Conservation (phyloP, 208 protist genomes). For the Cochliopodium minus region DNA sequence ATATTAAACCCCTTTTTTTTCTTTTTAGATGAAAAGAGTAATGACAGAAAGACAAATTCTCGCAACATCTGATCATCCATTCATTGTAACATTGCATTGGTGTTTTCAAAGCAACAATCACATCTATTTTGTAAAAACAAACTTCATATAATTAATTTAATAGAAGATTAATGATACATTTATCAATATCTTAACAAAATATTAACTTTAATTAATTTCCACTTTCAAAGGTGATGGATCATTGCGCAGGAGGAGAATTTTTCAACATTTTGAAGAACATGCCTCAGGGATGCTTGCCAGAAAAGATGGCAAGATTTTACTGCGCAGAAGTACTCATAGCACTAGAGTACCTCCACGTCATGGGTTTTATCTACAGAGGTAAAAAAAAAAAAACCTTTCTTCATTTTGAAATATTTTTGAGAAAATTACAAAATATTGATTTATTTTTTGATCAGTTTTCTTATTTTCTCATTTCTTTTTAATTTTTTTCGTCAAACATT, state of each 20-base stretch:
- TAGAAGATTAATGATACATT: no score
- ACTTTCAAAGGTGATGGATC: no score
- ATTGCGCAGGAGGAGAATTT: constrained; percentile 71
- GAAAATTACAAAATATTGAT: no score
- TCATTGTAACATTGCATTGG: constrained; percentile 55
- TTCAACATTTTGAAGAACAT: constrained; percentile 65
- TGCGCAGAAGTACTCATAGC: constrained; percentile 28
- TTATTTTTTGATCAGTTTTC: no score
- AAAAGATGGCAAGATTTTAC: constrained; percentile 22
- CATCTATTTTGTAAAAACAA: constrained; percentile 58
- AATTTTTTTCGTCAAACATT: no score
- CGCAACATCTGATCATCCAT: constrained; percentile 48
- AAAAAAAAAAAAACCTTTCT: constrained; percentile 12
- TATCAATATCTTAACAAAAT: no score
- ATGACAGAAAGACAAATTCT: constrained; percentile 47
- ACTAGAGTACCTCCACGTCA: constrained; percentile 34
- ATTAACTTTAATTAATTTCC: no score
- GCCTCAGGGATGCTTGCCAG: constrained; percentile 25
- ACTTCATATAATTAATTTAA: constrained; percentile 19
- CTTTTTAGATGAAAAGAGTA: constrained; percentile 6
- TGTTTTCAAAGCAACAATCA: constrained; percentile 62
- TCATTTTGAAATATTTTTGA: no score
- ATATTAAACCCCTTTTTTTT: no score
- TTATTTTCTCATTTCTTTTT: no score
- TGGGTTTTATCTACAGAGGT: constrained; percentile 39